Evolutionary conservation across 2,329 filamentous ascomycete genomes (phyloP), one percentile per base, ranked within the genome.

Genomic region (Colletotrichum karsti): DNA sequence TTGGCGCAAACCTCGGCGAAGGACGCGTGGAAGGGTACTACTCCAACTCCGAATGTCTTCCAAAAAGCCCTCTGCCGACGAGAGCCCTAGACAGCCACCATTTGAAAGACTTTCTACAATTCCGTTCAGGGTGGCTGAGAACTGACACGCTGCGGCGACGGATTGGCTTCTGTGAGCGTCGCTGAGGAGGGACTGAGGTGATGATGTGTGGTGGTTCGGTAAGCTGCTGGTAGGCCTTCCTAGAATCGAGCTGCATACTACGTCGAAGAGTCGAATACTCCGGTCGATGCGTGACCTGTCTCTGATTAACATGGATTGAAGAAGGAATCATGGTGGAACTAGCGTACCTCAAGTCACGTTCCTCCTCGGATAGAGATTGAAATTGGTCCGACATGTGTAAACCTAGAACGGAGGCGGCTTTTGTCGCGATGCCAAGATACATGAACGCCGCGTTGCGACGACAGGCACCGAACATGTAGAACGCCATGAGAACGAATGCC

Each of bases 381-480:
- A 77, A 78, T 67, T 78, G 67, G 72, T 77, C 68, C 62, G 74
- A 59, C 74, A 77, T 77, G 57, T 90, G 87, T 7, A 90, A 72
- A 0, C 88, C 89, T 0, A 91, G 72, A 0, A 87, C 86, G 4
- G 85, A 84, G 0, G 88, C 88, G 1, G 88, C 85, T 59, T 87
- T 84, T 0, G 85, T 81, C 2, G 88, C 88, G 8, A 90, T 84
- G 0, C 88, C 88, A 3, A 91, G 74, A 62, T 90, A 90, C 85
- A 91, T 89, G 59, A 89, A 91, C 0, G 88, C 88, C 0, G 88
- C 82, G 63, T 90, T 90, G 8, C 87, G 80, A 33, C 86, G 85
- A 58, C 87, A 90, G 4, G 85, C 85, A 0, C 85, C 87, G 3
- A 88, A 80, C 82, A 89, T 86, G 70, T 88, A 90, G 69, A 88